Percentiles rank a stretch among this genome's conserved stretches.
Conservation (phyloP, 2,329 filamentous ascomycete genomes). For the Knufia fluminis region DNA sequence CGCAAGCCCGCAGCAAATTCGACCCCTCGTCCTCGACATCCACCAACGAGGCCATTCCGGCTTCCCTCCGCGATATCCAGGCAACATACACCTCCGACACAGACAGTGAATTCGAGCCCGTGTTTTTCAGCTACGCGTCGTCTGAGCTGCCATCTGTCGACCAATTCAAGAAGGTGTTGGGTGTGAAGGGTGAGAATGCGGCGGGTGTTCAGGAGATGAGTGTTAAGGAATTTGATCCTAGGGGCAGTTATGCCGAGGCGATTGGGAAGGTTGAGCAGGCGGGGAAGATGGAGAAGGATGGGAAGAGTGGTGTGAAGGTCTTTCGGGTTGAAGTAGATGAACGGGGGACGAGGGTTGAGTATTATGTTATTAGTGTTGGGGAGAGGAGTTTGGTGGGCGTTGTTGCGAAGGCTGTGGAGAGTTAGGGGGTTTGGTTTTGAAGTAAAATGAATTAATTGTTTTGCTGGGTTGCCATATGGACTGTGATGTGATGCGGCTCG, state of each 20-base stretch:
- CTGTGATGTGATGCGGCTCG: too few species aligned
- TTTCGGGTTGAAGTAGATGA: slow-evolving; percentile 58
- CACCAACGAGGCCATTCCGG: slow-evolving; percentile 24
- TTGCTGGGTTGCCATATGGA: neutral
- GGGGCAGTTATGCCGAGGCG: slow-evolving; percentile 59
- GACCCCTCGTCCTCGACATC: slow-evolving; percentile 12
- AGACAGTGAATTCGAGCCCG: slow-evolving; percentile 75
- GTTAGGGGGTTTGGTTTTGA: slow-evolving; percentile 30
- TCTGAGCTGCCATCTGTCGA: slow-evolving; percentile 37
- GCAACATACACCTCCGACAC: slow-evolving; percentile 54
- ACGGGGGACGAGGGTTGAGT: slow-evolving; percentile 43
- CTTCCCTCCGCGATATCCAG: slow-evolving; percentile 48
- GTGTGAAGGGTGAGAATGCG: slow-evolving; percentile 30
- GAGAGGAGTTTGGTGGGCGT: slow-evolving; percentile 61
- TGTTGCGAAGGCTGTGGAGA: slow-evolving; percentile 71
- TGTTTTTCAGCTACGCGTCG: slow-evolving; percentile 55
- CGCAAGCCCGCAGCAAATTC: slow-evolving; percentile 14
- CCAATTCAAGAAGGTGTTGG: slow-evolving; percentile 60
- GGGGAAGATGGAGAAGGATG: slow-evolving; percentile 17
- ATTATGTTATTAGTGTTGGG: slow-evolving; percentile 65
- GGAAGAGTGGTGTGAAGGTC: slow-evolving; percentile 56
- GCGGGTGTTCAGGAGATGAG: slow-evolving; percentile 57
- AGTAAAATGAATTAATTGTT: slow-evolving; percentile 3
- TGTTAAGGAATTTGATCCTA: slow-evolving; percentile 62
- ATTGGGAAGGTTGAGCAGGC: slow-evolving; percentile 40